A percentile compares a stretch with the other conserved stretches of the same genome.
phyloP scores from a whole-genome alignment of 441 rosid genomes.

The Bocquillonia castaneifolia region DNA sequence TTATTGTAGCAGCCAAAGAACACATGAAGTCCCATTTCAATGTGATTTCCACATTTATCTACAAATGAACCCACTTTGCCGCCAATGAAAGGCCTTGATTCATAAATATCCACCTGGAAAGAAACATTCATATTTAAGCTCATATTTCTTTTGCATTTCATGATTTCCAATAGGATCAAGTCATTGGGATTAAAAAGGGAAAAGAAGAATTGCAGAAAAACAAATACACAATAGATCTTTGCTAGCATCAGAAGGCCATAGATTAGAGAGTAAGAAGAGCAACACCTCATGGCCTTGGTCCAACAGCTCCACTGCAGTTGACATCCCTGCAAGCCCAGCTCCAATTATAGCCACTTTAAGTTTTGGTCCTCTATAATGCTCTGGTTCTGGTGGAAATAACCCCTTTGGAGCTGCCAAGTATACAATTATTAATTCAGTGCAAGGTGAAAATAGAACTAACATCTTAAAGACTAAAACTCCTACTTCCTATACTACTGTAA shows the following conservation, averaged over 20 bases:
- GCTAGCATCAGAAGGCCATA: background rate
- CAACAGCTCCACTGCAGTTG: conserved; percentile 93
- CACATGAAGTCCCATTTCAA: conserved; percentile 98
- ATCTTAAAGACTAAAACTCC: conserved; percentile 3
- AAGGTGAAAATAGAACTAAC: conserved; percentile 14
- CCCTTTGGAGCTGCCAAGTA: conserved; percentile 96
- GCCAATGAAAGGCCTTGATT: conserved; percentile 82
- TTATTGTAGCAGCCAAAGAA: conserved; percentile 98
- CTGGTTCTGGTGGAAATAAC: conserved; percentile 91
- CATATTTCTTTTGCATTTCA: background rate
- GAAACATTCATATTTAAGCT: background rate
- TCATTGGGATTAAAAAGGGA: background rate
- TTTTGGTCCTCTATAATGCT: conserved; percentile 84
- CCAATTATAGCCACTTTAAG: conserved; percentile 95
- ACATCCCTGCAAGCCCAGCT: conserved; percentile 98
- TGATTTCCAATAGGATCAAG: conserved; percentile 9
- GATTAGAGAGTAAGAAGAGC: conserved; percentile 14
- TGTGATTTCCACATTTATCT: conserved; percentile 86
- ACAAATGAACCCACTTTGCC: conserved; percentile 98
- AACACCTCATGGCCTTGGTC: conserved; percentile 97
- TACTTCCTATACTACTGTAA: conserved; percentile 1
- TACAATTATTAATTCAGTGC: conserved; percentile 20
- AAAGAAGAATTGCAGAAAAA: background rate
- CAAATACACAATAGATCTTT: background rate
- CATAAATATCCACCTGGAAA: conserved; percentile 86